Base-by-base conservation (phyloP, 2,329 filamentous ascomycete species). In the Exophiala bonariae region DNA sequence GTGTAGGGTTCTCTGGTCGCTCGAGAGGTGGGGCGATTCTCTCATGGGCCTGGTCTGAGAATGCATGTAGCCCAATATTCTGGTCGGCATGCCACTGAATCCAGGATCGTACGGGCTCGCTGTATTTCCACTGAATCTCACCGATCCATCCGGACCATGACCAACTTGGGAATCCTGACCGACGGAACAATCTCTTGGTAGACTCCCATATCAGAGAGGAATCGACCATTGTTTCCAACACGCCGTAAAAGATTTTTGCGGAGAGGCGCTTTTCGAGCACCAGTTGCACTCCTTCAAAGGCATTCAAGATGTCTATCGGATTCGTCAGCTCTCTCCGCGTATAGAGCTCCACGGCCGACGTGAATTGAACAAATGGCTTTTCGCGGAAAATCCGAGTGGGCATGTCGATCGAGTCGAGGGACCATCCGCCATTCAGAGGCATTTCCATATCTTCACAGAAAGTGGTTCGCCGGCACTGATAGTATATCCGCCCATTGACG, bases 401-500 rank as follows among this genome's bases (percentile, higher is more conserved):
- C 57, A 59, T 59, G 44, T 59, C 57, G 23, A 59, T 58, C 31
- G 55, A 56, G 35, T 59, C 53, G 10, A 59, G 41, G 1, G 57
- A 59, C 57, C 57, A 59, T 4, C 57, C 57, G 18, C 58, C 55
- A 17, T 39, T 37, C 3, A 31, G 40, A 8, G 57, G 53, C 41
- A 56, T 55, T 36, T 59, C 57, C 40, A 59, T 58, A 31, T 59
- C 57, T 42, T 59, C 57, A 37, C 57, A 57, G 43, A 56, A 59
- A 2, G 57, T 59, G 22, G 55, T 53, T 40, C 54, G 41, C 22
- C 56, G 58, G 41, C 58, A 60, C 41, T 58, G 56, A 35, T 56
- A 60, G 37, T 59, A 60, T 18, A 60, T 56, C 35, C 56, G 50
- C 9, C 58, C 54, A 37, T 60, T 59, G 3, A 63, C 63, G 30